Percentiles rank a stretch among this genome's conserved stretches.
Evolutionary conservation across 2,329 filamentous ascomycete genomes (phyloP).

Genomic region (Penicillium sp.): DNA sequence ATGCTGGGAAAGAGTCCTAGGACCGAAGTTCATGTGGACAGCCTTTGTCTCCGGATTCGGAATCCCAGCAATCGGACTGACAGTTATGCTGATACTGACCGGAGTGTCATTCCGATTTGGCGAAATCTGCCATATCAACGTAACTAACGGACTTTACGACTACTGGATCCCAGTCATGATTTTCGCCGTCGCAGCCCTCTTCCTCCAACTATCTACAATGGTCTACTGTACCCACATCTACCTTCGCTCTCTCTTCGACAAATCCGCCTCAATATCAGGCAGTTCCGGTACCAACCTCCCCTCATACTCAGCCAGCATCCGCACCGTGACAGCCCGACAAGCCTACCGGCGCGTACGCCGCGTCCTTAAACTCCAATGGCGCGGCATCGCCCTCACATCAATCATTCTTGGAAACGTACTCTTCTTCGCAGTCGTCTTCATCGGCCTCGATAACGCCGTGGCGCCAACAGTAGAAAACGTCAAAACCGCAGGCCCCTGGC

Average conservation of each 20-base stretch:
- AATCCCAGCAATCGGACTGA: conserved; percentile 72
- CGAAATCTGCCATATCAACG: conserved; percentile 90
- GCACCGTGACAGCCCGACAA: conserved; percentile 78
- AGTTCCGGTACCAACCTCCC: conserved; percentile 63
- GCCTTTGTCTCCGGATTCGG: conserved; percentile 81
- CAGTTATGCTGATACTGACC: conserved; percentile 75
- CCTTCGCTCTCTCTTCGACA: conserved; percentile 76
- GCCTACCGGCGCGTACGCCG: conserved; percentile 83
- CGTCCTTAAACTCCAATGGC: conserved; percentile 90
- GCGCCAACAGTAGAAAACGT: conserved; percentile 57
- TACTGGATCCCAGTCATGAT: conserved; percentile 88
- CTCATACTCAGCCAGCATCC: conserved; percentile 72
- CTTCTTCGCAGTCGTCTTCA: conserved; percentile 89
- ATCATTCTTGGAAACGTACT: conserved; percentile 89
- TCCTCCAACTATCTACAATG: conserved; percentile 83
- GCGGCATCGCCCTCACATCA: conserved; percentile 83
- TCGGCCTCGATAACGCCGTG: conserved; percentile 77
- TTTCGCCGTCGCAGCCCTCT: conserved; percentile 71
- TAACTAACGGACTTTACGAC: conserved; percentile 74
- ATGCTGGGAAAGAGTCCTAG: conserved; percentile 92
- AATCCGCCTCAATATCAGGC: conserved; percentile 58
- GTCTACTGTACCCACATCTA: conserved; percentile 95
- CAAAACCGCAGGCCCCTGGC: conserved; percentile 62
- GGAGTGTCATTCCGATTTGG: conserved; percentile 95
- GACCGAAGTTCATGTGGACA: conserved; percentile 83